Percentiles rank a stretch among this genome's conserved stretches.
phyloP scores from a whole-genome alignment of 495 filamentous ascomycete species.

The Xylaria telfairii region DNA sequence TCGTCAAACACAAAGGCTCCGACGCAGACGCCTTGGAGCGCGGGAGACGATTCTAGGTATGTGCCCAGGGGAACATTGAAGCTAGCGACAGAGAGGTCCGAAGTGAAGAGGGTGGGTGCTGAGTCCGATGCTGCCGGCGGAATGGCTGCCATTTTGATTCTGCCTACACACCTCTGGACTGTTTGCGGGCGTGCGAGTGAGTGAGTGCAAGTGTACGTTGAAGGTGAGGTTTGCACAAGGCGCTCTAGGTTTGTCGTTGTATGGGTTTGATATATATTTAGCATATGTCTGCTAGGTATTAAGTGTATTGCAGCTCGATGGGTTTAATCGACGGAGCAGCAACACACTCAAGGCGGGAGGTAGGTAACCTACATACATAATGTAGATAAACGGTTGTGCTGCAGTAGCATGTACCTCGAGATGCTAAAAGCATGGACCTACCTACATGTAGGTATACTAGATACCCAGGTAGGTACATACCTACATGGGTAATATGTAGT shows the following conservation, averaged over 20 bases:
- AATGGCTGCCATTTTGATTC: conserved; percentile 10
- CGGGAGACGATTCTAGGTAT: conserved; percentile 34
- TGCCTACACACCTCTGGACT: background rate
- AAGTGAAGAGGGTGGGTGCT: conserved; percentile 37
- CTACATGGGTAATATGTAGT: background rate
- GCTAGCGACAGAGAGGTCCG: conserved; percentile 27
- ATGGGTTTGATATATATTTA: background rate
- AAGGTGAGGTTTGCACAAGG: background rate
- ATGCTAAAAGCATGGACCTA: background rate
- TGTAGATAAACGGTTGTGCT: background rate
- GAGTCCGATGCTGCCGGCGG: conserved; percentile 14
- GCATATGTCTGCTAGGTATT: background rate
- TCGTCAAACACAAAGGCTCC: conserved; percentile 48
- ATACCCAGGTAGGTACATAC: background rate
- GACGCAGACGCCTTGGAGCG: conserved; percentile 36
- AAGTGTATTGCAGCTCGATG: background rate
- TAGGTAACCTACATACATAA: too few relatives aligned
- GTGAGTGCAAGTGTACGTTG: background rate
- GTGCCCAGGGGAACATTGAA: conserved; percentile 34
- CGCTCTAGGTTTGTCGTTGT: background rate
- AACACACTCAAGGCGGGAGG: too few relatives aligned
- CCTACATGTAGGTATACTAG: too few relatives aligned
- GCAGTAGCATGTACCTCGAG: background rate
- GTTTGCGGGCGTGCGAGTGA: background rate
- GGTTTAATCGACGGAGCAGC: background rate